These are phyloP conservation scores for Dacryopinax spathularia DNA, from an alignment of 768 basidiomycete species.

Conservation along the genomic window DNA sequence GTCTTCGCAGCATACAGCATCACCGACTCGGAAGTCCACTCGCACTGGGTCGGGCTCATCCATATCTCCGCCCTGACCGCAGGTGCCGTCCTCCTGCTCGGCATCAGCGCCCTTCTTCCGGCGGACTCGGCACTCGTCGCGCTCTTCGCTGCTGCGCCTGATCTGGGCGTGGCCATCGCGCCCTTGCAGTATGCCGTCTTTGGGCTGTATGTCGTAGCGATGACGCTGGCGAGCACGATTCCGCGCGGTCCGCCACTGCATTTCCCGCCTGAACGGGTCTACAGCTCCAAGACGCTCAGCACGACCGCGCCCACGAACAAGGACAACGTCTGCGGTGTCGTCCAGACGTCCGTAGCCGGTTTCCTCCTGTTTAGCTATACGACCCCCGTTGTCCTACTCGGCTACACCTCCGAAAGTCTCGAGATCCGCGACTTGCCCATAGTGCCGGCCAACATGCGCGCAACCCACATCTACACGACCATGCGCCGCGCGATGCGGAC, in stretches of 20 bases:
- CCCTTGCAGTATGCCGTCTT: conserved; percentile 41
- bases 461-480: conserved; percentile 37
- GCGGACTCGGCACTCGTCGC: conserved; percentile 1
- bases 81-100: conserved; percentile 34
- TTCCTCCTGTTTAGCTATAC: conserved; percentile 74
- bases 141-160: background rate
- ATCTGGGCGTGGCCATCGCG: background rate
- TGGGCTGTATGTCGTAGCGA: conserved; percentile 35
- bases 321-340: conserved; percentile 59
- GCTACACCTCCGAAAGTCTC: conserved; percentile 53
- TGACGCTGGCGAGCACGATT: conserved; percentile 35
- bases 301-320: conserved; percentile 45
- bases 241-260: conserved; percentile 63
- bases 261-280: conserved; percentile 58
- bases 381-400: conserved; percentile 75
- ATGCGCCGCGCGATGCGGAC: conserved; percentile 48
- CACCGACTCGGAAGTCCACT: conserved; percentile 27
- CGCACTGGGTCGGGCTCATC: conserved; percentile 35
- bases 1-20: conserved; percentile 40
- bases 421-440: conserved; percentile 84
- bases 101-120: conserved; percentile 44
- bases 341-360: conserved; percentile 24
- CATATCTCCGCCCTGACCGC: conserved; percentile 48
- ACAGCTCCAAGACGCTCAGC: conserved; percentile 53
- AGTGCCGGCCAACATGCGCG: conserved; percentile 57